phyloP scores from a whole-genome alignment of 306 rosid genomes.

The Medicago lupulina region DNA sequence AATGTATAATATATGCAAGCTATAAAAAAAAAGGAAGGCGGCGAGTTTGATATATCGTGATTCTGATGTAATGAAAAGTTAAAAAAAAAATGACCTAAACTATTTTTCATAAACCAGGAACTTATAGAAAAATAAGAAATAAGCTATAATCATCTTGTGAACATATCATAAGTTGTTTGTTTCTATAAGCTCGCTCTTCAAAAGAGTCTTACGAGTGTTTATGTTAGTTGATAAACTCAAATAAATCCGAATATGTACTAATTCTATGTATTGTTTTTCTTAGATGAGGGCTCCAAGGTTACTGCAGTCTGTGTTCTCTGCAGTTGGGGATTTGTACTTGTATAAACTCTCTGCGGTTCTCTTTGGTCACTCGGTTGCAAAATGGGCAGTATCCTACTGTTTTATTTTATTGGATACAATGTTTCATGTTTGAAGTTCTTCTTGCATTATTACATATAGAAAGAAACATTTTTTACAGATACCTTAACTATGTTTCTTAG shows the following conservation, averaged over 20 bases:
- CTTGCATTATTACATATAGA: slow-evolving; percentile 22
- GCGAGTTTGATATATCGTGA: too few species aligned
- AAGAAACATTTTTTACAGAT: not conserved
- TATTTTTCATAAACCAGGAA: not conserved
- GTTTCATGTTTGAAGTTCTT: slow-evolving; percentile 33
- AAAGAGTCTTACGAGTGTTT: not conserved
- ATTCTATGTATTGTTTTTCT: slow-evolving; percentile 37
- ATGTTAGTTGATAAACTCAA: too few species aligned
- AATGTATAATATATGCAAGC: too few species aligned
- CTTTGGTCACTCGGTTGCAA: slow-evolving; percentile 71
- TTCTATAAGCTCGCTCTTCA: not conserved
- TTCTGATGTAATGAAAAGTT: too few species aligned
- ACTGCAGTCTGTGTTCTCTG: slow-evolving; percentile 73
- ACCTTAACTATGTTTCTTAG: slow-evolving; percentile 58
- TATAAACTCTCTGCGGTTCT: slow-evolving; percentile 68
- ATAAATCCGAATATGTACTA: not conserved
- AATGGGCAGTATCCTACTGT: slow-evolving; percentile 87
- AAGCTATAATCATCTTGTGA: not conserved
- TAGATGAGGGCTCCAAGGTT: slow-evolving; percentile 87
- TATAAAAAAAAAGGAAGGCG: too few species aligned
- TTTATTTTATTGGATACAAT: slow-evolving; percentile 7
- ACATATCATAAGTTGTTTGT: not conserved
- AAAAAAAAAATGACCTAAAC: too few species aligned
- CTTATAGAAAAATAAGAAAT: not conserved
- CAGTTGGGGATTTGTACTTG: slow-evolving; percentile 83